Base-by-base conservation (phyloP, 352 stramenopile genomes). In the Pilasporangium apinafurcum region DNA sequence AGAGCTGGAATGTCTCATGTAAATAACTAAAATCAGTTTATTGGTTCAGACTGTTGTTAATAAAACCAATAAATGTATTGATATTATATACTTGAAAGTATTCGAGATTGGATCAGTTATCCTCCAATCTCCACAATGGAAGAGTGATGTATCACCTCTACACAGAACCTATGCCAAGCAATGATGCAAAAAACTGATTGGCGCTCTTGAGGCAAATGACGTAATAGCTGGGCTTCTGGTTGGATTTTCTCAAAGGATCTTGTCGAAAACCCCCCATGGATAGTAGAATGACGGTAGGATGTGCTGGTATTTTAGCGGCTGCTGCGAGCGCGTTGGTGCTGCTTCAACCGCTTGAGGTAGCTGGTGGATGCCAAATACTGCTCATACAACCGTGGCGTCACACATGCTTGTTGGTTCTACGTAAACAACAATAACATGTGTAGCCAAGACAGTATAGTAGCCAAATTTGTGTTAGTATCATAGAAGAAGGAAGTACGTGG, bases 291-390 rank as follows among this genome's bases (percentile, higher is more conserved):
- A n/a, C n/a, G n/a, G n/a, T n/a, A n/a, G n/a, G n/a, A n/a, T n/a
- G n/a, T n/a, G n/a, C n/a, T n/a, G n/a, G n/a, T n/a, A n/a, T n/a
- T n/a, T n/a, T 32, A 33, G n/a, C 43, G 33, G 22, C 29, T 44
- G 28, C 20, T 28, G 20, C 22, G 17, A 17, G 27, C 46, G 26
- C 58, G 52, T 18, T 39, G 55, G 37, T 58, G 36, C 38, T 51
- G 59, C 35, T 53, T 55, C 27, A 79, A 35, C 7, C 59, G 65
- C 20, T 67, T 56, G 36, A 59, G 33, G 40, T 86, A 86, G 42
- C 74, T 79, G 28, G 70, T 83, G 43, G 57, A 65, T 37, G 69
- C 48, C 44, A 83, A 68, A 52, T 71, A 82, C 35, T 66, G 48
- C 33, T 66, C 52, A 45, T 81, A 83, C 51, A 36, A 35, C 24